Base-by-base conservation (phyloP, 1,284 basidiomycete genomes). In the Austroboletus niveus region DNA sequence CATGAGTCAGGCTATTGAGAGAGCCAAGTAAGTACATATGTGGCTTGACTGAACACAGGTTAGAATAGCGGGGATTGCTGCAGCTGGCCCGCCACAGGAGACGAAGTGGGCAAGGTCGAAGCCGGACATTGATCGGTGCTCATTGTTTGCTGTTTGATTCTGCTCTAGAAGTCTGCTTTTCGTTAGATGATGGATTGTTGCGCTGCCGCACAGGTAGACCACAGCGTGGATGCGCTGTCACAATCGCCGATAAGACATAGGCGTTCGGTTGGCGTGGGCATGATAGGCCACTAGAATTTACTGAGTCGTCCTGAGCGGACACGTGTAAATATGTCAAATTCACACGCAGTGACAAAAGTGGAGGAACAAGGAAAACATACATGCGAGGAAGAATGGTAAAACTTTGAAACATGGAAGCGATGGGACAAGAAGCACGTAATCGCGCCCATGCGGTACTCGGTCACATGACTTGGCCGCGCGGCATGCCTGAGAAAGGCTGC, bases 51-150 rank as follows among this genome's bases (percentile, higher is more conserved):
- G 22, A 20, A 41, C 39, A 41, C 39, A 41, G 39, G 39, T 24
- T 41, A 6, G 9, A 10, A 41, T 41, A 7, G 15, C 29, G 29
- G 29, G 15, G 27, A 12, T n/a, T 27, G 27, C 27, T n/a, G 15
- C 24, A n/a, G 15, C 10, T 38, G 31, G 34, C 22, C 31, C 3
- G 34, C 47, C 32, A 15, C 38, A 42, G 15, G 12, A 15, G 27
- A n/a, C 39, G 14, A 35, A 27, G 32, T 29, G 35, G 38, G 15
- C 35, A 49, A n/a, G 57, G 47, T 57, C 47, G 49, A 39, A 44
- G 43, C 43, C 30, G 43, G 40, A 10, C 22, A 49, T 52, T 44
- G 48, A 42, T 47, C 49, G 20, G 8, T 45, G 22, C 30, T 45
- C 38, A 9, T 38, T 42, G 15, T 34, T 45, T 43, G 45, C 29